Evolutionary conservation across 2,329 filamentous ascomycete genomes (phyloP).

Genomic region (Phialophora macrospora): DNA sequence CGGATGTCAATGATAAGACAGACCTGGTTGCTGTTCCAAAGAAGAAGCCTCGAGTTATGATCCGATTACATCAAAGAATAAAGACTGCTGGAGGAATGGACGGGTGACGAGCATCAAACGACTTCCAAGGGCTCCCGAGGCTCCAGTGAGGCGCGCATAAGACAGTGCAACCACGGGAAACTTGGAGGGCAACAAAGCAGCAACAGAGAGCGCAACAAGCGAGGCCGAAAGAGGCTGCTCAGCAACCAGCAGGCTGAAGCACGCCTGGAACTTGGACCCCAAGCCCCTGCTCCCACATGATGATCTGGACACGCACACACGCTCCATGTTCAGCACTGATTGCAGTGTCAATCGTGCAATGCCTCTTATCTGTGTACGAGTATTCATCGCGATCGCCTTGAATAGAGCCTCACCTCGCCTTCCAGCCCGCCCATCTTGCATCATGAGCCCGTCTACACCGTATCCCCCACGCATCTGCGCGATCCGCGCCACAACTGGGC

Average conservation of each 20-base stretch:
- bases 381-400: background rate
- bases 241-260: slow-evolving; percentile 13
- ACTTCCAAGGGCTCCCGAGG: background rate
- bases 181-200: slow-evolving; percentile 9
- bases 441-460: slow-evolving; percentile 9
- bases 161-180: background rate
- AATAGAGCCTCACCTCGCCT: background rate
- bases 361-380: background rate
- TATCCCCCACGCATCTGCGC: background rate
- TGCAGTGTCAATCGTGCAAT: background rate
- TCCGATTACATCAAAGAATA: background rate
- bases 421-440: background rate
- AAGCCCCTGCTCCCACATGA: background rate
- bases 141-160: background rate
- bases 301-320: background rate
- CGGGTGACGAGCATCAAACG: slow-evolving; percentile 3
- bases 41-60: background rate
- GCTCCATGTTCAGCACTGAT: background rate
- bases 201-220: slow-evolving; percentile 6
- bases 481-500: background rate
- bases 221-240: slow-evolving; percentile 5
- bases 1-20: slow-evolving; percentile 3
- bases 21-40: background rate
- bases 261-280: slow-evolving; percentile 3
- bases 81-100: slow-evolving; percentile 1